Conservation (phyloP, 495 filamentous ascomycete genomes). For the Penicillium coprophilum region DNA sequence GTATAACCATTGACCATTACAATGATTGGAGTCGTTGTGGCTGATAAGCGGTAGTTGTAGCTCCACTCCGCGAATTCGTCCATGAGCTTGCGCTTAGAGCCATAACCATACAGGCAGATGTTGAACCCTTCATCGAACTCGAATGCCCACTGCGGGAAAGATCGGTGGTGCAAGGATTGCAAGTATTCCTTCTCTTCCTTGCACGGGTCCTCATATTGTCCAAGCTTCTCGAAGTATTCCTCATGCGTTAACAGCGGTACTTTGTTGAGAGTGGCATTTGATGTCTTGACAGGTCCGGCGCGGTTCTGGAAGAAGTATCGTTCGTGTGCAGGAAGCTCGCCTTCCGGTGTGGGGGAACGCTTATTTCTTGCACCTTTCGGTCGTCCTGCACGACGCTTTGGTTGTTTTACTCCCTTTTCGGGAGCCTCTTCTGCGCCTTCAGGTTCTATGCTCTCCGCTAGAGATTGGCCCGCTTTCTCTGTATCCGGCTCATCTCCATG, state of each 20-base stretch:
- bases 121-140: slow-evolving; percentile 89
- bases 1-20: slow-evolving; percentile 89
- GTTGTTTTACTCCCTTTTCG: slow-evolving; percentile 39
- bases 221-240: slow-evolving; percentile 77
- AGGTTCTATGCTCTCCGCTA: slow-evolving; percentile 40
- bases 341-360: slow-evolving; percentile 75
- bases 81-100: slow-evolving; percentile 77
- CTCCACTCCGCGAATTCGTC: slow-evolving; percentile 75
- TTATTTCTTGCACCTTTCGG: slow-evolving; percentile 62
- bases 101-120: slow-evolving; percentile 88
- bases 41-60: slow-evolving; percentile 46
- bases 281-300: slow-evolving; percentile 76
- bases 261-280: slow-evolving; percentile 78
- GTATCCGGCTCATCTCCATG: slow-evolving; percentile 42
- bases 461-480: slow-evolving; percentile 39
- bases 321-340: slow-evolving; percentile 79
- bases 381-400: slow-evolving; percentile 59
- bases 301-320: slow-evolving; percentile 93
- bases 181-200: slow-evolving; percentile 68
- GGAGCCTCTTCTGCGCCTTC: slow-evolving; percentile 31
- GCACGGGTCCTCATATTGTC: slow-evolving; percentile 69
- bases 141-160: slow-evolving; percentile 90
- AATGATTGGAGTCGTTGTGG: slow-evolving; percentile 54
- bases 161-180: slow-evolving; percentile 69
- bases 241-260: slow-evolving; percentile 80